Evolutionary conservation across 2,329 filamentous ascomycete species (phyloP).

Genomic region (Hyphodiscus sp.): DNA sequence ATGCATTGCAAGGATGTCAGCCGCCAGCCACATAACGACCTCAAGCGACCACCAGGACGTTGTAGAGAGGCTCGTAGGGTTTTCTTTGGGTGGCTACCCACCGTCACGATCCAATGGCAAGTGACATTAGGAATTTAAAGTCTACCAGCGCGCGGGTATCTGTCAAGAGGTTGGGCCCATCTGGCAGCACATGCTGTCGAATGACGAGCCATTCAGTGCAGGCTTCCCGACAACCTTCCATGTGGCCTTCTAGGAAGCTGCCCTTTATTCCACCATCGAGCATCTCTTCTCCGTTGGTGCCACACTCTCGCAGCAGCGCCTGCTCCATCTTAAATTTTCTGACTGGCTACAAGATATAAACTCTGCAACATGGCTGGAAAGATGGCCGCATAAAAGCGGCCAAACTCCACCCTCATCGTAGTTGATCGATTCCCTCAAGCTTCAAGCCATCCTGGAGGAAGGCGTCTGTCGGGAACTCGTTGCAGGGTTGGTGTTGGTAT

Average conservation of each 20-base stretch:
- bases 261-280: background rate
- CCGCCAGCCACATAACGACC: slow-evolving; percentile 18
- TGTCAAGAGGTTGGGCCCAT: background rate
- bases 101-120: background rate
- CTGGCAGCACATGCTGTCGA: background rate
- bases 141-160: slow-evolving; percentile 2
- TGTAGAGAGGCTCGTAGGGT: slow-evolving; percentile 21
- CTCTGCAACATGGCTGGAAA: background rate
- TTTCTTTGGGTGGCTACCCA: slow-evolving; percentile 21
- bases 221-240: background rate
- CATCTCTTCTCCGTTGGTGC: background rate
- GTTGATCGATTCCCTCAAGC: background rate
- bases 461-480: background rate
- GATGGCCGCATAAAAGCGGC: background rate
- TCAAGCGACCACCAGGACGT: slow-evolving; percentile 14
- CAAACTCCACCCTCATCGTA: background rate
- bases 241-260: background rate
- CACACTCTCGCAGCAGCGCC: background rate
- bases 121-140: background rate
- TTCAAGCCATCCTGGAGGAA: background rate
- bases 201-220: background rate
- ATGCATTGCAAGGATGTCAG: slow-evolving; percentile 9
- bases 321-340: background rate
- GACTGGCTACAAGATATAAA: background rate
- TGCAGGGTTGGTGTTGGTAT: background rate